These are phyloP conservation scores for Phytophthora citricola DNA, from an alignment of 352 stramenopile species.

Conservation along the genomic window DNA sequence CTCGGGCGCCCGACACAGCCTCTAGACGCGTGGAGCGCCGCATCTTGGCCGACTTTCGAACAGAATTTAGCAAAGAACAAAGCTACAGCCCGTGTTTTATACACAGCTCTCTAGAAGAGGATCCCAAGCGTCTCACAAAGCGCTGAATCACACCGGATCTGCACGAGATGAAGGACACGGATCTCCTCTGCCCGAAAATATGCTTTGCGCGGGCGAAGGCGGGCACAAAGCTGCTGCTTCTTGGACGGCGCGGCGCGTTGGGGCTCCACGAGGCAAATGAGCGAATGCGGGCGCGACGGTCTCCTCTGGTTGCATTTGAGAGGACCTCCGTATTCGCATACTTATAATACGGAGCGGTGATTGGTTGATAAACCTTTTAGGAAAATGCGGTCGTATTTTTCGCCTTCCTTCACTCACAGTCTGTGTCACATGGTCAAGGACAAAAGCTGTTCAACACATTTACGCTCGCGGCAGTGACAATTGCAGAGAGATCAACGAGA, in stretches of 20 bases:
- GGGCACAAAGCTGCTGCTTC: slow-evolving; percentile 17
- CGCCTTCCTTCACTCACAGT: too few species aligned
- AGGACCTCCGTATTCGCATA: too few species aligned
- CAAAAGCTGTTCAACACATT: slow-evolving; percentile 4
- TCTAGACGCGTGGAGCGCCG: slow-evolving; percentile 72
- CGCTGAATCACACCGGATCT: slow-evolving; percentile 12
- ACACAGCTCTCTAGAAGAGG: slow-evolving; percentile 1
- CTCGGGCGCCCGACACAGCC: slow-evolving; percentile 47
- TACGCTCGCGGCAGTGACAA: neutral
- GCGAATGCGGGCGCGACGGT: slow-evolving; percentile 23
- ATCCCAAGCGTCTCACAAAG: slow-evolving; percentile 17
- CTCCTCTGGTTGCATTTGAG: neutral
- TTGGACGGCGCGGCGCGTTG: slow-evolving; percentile 28
- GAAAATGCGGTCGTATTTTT: too few species aligned
- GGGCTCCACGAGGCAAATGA: slow-evolving; percentile 36
- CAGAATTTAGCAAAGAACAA: slow-evolving; percentile 31
- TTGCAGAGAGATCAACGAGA: slow-evolving; percentile 54
- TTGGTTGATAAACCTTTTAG: too few species aligned
- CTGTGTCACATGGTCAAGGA: too few species aligned
- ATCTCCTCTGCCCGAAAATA: slow-evolving; percentile 17
- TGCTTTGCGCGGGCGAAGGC: slow-evolving; percentile 1
- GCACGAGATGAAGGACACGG: slow-evolving; percentile 1
- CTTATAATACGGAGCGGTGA: too few species aligned
- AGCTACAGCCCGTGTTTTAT: slow-evolving; percentile 13
- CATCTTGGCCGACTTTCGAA: slow-evolving; percentile 39